These are phyloP conservation scores for Gomphus bonarii DNA, from an alignment of 1,284 basidiomycete genomes.

Conservation along the genomic window DNA sequence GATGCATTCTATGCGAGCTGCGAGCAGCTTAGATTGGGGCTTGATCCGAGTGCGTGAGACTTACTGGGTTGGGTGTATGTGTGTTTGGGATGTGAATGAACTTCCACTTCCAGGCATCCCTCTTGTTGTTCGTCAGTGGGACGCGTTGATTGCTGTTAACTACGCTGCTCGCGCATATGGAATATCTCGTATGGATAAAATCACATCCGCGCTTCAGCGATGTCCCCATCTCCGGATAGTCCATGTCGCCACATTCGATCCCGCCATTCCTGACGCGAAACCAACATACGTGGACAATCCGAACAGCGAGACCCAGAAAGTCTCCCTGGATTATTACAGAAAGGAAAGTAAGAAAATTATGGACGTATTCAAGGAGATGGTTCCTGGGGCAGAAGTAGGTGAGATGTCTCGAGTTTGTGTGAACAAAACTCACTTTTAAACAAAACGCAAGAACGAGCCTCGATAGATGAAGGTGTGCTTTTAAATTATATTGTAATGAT, in stretches of 20 bases:
- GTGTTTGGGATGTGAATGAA: conserved; percentile 20
- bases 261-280: conserved; percentile 44
- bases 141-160: conserved; percentile 79
- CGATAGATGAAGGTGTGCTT: conserved; percentile 36
- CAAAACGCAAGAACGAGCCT: conserved; percentile 34
- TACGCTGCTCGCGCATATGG: conserved; percentile 89
- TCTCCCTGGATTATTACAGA: conserved; percentile 91
- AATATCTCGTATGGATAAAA: conserved; percentile 75
- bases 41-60: conserved; percentile 35
- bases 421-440: neutral
- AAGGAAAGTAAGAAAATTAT: conserved; percentile 87
- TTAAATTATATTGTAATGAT: neutral
- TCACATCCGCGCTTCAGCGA: conserved; percentile 72
- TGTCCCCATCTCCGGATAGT: conserved; percentile 82
- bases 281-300: conserved; percentile 87
- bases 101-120: conserved; percentile 21
- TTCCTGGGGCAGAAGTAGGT: conserved; percentile 67
- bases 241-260: conserved; percentile 73
- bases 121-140: conserved; percentile 91
- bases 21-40: conserved; percentile 73
- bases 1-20: conserved; percentile 92
- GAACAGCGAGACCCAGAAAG: conserved; percentile 87
- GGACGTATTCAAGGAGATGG: conserved; percentile 71
- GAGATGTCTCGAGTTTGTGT: conserved; percentile 15
- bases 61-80: conserved; percentile 44